Evolutionary conservation across 129 eudicot genomes (phyloP), one percentile per base, ranked within the genome.

Genomic region (Artemisia tridentata): DNA sequence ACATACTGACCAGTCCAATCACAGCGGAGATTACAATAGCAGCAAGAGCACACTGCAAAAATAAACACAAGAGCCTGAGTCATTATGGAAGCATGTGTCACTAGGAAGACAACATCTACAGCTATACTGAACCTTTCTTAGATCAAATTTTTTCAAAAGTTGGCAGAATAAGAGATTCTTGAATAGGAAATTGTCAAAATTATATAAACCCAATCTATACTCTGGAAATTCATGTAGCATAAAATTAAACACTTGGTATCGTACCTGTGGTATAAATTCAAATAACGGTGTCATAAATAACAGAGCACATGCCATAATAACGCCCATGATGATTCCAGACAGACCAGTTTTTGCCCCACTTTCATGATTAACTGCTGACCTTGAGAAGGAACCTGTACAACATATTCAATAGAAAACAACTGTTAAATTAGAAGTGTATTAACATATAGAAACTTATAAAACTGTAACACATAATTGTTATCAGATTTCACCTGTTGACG

Each of bases 291-390:
- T 92, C 87, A 89, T 25, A 75, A 92, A 83, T 31, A 78, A 74
- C 60, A 91, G 88, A 16, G 96, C 92, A 72, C 85, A 86, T 2
- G 84, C 80, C 92, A 91, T 88, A 69, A 91, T 84, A 16, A 86
- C 68, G 59, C 96, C 96, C 89, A 85, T 91, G 64, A 88, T 66
- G 45, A 91, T 73, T 34, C 97, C 97, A 64, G 97, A 79, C 70
- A 91, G 84, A 71, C 97, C 97, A 78, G 92, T 91, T 84, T 91
- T 91, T 69, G 96, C 97, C 66, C 97, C 97, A 82, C 97, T 88
- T 80, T 88, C 96, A 80, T 91, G 89, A 78, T 91, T 91, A 16
- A 91, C 97, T 21, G 97, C 97, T 58, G 97, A 91, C 77, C 97
- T 88, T 48, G 97, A 88, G 70, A 91, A 91, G 67, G 97, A 88